Base-by-base conservation (phyloP, 2,329 filamentous ascomycete species). In the Penicillium decumbens region DNA sequence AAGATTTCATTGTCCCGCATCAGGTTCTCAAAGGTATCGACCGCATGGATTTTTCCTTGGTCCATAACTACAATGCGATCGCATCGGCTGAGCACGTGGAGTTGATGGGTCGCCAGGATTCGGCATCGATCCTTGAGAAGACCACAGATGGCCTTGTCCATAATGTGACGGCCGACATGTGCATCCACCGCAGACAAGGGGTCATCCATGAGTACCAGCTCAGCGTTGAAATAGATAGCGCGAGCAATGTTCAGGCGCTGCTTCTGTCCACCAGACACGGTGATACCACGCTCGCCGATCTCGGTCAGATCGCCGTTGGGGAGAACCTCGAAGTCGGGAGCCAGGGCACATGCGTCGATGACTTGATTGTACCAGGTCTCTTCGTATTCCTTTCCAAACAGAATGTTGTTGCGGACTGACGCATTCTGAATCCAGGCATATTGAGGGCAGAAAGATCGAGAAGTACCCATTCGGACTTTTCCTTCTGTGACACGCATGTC, bases 361-460 rank as follows among this genome's bases (percentile, higher is more conserved):
- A 95, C 90, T 44, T 87, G 73, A 39, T 85, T 79, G 64, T 95
- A 95, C 91, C 92, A 95, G 3, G 75, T 73, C 50, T 78, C 78
- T 45, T 95, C 78, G 72, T 86, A 81, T 0, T 83, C 80, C 45
- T 89, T 92, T 9, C 92, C 92, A 63, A 97, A 97, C 0, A 89
- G 72, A 51, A 98, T 95, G 63, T 98, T 98, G 29, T 95, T 83
- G 54, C 83, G 84, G 3, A 97, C 80, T 0, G 86, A 88, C 0
- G 89, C 80, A 63, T 97, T 97, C 65, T 97, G 92, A 42, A 98
- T 95, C 93, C 93, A 98, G 0, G 93, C 89, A 64, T 95, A 95
- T 66, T 98, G 92, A 0, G 92, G 92, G 58, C 93, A 97, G 62
- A 95, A 96, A 0, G 92, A 89, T 54, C 91, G 79, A 3, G 83